Evolutionary conservation across 1,284 basidiomycete genomes (phyloP), one percentile per base, ranked within the genome.

Genomic region (Spongispora temasekensis): DNA sequence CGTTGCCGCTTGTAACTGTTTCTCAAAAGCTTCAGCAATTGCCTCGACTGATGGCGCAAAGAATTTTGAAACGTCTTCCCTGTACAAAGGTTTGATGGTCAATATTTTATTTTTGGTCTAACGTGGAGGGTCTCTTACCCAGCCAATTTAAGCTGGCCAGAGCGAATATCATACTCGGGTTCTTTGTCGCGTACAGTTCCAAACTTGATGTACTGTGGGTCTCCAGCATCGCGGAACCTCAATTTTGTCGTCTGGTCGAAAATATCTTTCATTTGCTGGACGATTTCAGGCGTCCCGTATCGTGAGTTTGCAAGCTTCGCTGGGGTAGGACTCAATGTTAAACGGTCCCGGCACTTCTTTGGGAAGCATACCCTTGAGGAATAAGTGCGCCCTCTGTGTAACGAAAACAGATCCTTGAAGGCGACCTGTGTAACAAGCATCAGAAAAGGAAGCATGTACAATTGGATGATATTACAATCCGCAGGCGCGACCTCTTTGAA

Each of bases 181-280:
- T 84, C 81, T 40, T 75, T 78, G 59, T 85, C 82, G 3, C 75
- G 73, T 6, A 74, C 55, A 17, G 72, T 71, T 10, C 83, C 83
- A 59, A 85, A 85, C 56, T 71, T 76, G 65, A 85, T 79, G 55
- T 76, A 83, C 8, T 78, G 77, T 2, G 78, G 75, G 37, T 78
- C 78, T 0, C 68, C 62, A 0, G 68, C 62, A 42, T 75, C 74
- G 8, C 77, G 71, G 59, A 85, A 85, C 42, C 74, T 71, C 51
- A 79, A 63, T 58, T 84, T 85, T 2, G 81, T 79, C 0, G 74
- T 77, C 56, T 76, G 79, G 67, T 85, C 83, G 53, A 85, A 85
- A 32, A 72, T 71, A 0, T 73, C 68, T 0, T 69, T 65, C 57
- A 85, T 83, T 28, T 77, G 68, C 4, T 76, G 69, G 27, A 85